Evolutionary conservation across 306 rosid species (phyloP), one percentile per base, ranked within the genome.

Genomic region (Biancaea sappan): DNA sequence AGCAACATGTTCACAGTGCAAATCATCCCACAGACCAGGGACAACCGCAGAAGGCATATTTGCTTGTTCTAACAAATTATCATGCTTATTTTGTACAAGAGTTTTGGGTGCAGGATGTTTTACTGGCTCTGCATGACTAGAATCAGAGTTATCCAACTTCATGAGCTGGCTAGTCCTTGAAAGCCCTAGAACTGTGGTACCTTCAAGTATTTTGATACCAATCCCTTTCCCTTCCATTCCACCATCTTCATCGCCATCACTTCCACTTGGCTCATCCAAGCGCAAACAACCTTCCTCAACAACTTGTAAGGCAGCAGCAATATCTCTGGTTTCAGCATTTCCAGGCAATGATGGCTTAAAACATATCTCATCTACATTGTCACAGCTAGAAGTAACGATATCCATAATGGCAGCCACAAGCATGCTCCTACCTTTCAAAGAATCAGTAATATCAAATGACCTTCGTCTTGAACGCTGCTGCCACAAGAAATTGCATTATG

Each of bases 1-100:
- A 43, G 96, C 97, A 77, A 94, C 99, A 59, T 94, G 99, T 61
- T 92, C 96, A 72, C 82, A 83, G 71, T 83, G 92, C 83, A 94
- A 88, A 90, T 94, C 99, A 87, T 94, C 97, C 99, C 99, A 94
- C 66, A 94, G 89, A 74, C 97, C 99, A 80, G 99, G 96, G 69
- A 87, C 90, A 47, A 92, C 92, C 78, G 91, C 80, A 79, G 96
- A 86, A 54, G 89, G 67, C 81, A 81, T 69, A 60, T 80, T 62
- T 12, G 63, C 70, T 50, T 75, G 87, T 44, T 67, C 72, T 44
- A 25, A 74, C 0, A 72, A 79, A 74, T 74, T 81, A 57, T 73
- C 88, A 58, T 59, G 77, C 81, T 74, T 87, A 71, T 70, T 83
- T 69, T 82, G 85, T 51, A 80, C 47, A 1, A 43, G 70, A 80